These are phyloP conservation scores for Osmanthus fragrans DNA, from an alignment of 257 asterid genomes.

Conservation along the genomic window DNA sequence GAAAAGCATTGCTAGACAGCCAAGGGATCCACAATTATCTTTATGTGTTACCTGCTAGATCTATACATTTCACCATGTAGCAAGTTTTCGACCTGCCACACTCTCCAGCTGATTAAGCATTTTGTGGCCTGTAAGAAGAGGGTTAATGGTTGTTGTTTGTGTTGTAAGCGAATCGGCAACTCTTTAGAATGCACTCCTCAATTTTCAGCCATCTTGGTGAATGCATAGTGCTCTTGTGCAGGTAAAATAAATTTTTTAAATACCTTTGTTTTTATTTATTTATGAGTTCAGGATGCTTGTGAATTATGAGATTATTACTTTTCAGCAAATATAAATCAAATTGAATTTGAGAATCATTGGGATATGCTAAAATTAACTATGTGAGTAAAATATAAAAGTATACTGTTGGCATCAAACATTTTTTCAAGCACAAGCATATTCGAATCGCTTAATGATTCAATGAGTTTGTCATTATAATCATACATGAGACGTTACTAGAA, in stretches of 20 bases:
- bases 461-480: background rate
- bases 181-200: slow-evolving; percentile 71
- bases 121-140: slow-evolving; percentile 69
- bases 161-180: slow-evolving; percentile 91
- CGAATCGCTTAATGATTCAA: background rate
- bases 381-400: too few relatives aligned
- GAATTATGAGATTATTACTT: background rate
- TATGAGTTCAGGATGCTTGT: background rate
- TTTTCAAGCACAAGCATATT: background rate
- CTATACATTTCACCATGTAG: too few relatives aligned
- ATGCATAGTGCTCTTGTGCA: slow-evolving; percentile 87
- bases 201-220: slow-evolving; percentile 55
- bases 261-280: background rate
- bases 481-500: background rate
- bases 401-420: background rate
- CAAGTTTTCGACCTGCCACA: slow-evolving; percentile 80
- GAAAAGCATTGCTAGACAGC: background rate
- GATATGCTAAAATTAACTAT: too few relatives aligned
- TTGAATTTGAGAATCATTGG: background rate
- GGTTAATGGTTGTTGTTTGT: slow-evolving; percentile 72
- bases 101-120: slow-evolving; percentile 77
- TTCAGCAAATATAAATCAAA: background rate
- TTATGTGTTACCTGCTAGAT: too few relatives aligned
- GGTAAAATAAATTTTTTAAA: slow-evolving; percentile 37
- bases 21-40: background rate